Evolutionary conservation across 352 stramenopile genomes (phyloP).

Genomic region (Aphanomyces euteiches): DNA sequence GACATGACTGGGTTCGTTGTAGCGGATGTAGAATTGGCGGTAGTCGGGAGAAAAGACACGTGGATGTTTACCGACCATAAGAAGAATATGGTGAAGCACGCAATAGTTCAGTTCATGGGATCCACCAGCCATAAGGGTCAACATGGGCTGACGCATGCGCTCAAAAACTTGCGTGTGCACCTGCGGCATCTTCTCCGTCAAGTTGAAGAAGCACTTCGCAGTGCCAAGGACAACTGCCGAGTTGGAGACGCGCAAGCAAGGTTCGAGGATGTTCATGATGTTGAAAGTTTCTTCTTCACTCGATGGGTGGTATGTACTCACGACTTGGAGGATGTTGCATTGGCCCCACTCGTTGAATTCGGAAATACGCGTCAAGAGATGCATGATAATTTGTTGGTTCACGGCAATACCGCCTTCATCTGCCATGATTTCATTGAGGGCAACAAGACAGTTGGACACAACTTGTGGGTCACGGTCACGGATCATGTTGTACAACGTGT

Average conservation of each 20-base stretch:
- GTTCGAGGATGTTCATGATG: conserved; percentile 98
- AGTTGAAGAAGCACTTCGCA: conserved; percentile 96
- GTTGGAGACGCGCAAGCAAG: conserved; percentile 94
- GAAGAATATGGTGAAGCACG: conserved; percentile 95
- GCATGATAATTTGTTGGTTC: conserved; percentile 96
- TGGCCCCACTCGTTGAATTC: conserved; percentile 99
- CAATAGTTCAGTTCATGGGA: conserved; percentile 93
- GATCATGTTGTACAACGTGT: conserved; percentile 99
- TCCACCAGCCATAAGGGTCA: conserved; percentile 96
- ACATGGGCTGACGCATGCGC: conserved; percentile 92
- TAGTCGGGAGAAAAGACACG: conserved; percentile 98
- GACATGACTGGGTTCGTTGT: conserved; percentile 97
- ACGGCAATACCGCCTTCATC: conserved; percentile 96
- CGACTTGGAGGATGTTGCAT: conserved; percentile 94
- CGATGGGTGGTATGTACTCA: conserved; percentile 91
- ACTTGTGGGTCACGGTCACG: conserved; percentile 96
- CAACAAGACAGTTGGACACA: conserved; percentile 95
- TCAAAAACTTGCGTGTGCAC: conserved; percentile 87
- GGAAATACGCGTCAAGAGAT: conserved; percentile 96
- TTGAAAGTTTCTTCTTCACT: conserved; percentile 95
- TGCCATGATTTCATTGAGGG: conserved; percentile 98
- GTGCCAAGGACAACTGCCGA: conserved; percentile 94
- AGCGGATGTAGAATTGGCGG: conserved; percentile 96
- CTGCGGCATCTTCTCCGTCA: conserved; percentile 91
- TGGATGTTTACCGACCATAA: conserved; percentile 92